Conservation (phyloP, 139 green algal genomes). For the Raphidocelis subcapitata region DNA sequence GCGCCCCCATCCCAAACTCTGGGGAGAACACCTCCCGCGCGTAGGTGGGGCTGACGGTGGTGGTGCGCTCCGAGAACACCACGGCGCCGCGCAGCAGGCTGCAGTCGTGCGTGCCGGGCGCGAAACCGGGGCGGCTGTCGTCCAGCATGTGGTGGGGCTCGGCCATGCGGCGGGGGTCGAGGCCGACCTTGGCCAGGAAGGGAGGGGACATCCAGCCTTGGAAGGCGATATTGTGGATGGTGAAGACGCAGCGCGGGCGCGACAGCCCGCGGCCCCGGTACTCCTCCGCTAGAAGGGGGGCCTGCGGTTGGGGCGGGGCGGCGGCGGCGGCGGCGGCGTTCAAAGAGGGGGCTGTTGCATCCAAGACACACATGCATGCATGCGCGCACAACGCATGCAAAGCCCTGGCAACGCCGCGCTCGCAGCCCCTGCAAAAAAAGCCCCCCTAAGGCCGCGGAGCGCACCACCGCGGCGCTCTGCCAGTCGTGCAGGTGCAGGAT, state of each 20-base stretch:
- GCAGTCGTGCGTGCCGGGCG: slow-evolving; percentile 11
- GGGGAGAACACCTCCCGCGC: slow-evolving; percentile 66
- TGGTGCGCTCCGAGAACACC: slow-evolving; percentile 49
- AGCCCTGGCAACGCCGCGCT: too few relatives aligned
- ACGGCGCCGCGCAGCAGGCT: slow-evolving; percentile 8
- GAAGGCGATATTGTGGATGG: slow-evolving; percentile 91
- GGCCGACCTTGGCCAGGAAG: slow-evolving; percentile 19
- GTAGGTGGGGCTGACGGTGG: slow-evolving; percentile 92
- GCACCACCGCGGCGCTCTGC: slow-evolving; percentile 67
- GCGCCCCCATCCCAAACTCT: slow-evolving; percentile 42
- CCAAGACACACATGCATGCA: too few relatives aligned
- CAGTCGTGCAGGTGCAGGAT: slow-evolving; percentile 89
- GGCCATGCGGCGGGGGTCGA: slow-evolving; percentile 12
- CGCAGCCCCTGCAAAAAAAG: too few relatives aligned
- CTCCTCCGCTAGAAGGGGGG: slow-evolving; percentile 78
- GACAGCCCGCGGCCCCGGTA: slow-evolving; percentile 51
- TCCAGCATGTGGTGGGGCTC: slow-evolving; percentile 30
- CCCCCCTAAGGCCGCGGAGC: too few relatives aligned
- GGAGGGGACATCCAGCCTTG: slow-evolving; percentile 27
- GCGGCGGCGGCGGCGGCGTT: background rate
- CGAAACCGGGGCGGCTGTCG: slow-evolving; percentile 31
- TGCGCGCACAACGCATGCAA: too few relatives aligned
- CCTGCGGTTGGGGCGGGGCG: slow-evolving; percentile 31
- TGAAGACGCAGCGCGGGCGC: slow-evolving; percentile 61
- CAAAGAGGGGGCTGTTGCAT: background rate